A percentile compares a stretch with the other conserved stretches of the same genome.
Evolutionary conservation across 2,329 filamentous ascomycete species (phyloP).

Genomic region (Aureobasidium sp.): DNA sequence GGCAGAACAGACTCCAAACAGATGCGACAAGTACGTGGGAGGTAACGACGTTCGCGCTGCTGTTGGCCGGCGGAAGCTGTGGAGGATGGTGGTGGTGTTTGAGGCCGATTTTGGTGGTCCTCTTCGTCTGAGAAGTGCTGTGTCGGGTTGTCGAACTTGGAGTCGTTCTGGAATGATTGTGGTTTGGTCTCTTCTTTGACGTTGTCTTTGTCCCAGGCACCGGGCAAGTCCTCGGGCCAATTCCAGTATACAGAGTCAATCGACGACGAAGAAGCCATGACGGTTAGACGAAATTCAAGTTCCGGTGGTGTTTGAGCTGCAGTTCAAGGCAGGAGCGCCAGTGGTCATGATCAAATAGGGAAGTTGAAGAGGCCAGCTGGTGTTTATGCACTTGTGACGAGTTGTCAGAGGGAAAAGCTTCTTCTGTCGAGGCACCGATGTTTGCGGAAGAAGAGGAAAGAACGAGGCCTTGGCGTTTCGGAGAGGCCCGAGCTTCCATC

Average conservation of each 20-base stretch:
- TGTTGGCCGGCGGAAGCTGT: neutral
- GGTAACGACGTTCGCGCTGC: constrained; percentile 40
- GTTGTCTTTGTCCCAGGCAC: constrained; percentile 17
- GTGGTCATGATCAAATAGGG: constrained; percentile 1
- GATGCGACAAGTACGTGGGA: constrained; percentile 74
- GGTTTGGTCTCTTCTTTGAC: neutral
- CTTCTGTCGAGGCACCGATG: neutral
- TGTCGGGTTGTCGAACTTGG: constrained; percentile 13
- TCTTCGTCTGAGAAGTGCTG: neutral
- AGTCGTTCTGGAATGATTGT: neutral
- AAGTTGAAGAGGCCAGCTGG: constrained; percentile 8
- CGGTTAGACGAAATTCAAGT: too few relatives aligned
- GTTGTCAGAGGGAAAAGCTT: neutral
- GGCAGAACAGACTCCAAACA: constrained; percentile 67
- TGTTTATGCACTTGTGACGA: neutral
- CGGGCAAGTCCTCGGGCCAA: constrained; percentile 38
- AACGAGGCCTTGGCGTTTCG: neutral
- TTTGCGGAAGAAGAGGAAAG: neutral
- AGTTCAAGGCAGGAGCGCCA: neutral
- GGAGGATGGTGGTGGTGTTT: neutral
- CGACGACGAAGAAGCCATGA: constrained; percentile 37
- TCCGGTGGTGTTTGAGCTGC: neutral
- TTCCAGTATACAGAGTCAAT: constrained; percentile 29
- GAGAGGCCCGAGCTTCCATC: neutral
- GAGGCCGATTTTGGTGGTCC: neutral